Base-by-base conservation (phyloP, 495 filamentous ascomycete species). In the Daldinia childiae region DNA sequence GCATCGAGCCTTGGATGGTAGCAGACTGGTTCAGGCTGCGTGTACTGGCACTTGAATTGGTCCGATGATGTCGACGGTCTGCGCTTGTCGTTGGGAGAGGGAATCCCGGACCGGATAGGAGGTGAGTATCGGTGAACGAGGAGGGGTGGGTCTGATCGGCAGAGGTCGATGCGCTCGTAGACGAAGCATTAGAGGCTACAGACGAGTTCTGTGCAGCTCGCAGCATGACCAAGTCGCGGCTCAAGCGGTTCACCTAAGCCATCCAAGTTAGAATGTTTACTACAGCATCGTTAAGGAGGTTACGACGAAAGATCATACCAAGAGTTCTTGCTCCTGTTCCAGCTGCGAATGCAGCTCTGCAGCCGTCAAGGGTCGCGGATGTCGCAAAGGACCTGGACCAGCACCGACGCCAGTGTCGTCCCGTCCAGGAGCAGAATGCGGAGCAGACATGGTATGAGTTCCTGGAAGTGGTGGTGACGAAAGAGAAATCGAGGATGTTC, bases 301-400 rank as follows among this genome's bases (percentile, higher is more conserved):
- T 6, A 6, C 14, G 45, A 17, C 1, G 5, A 8, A 29, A 14
- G n/a, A 38, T 82, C 87, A 62, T 86, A 95, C 94, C 74, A 97
- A 90, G n/a, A 92, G 91, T 78, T 98, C 94, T 75, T 98, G 94
- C 74, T 97, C 94, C 75, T 94, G 93, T 81, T 98, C 94, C 39
- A 97, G 84, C 78, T 94, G 88, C 68, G 90, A 80, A 80, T 97
- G 93, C 41, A 98, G 82, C 76, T 97, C 94, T 1, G 92, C 92
- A 9, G 93, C 90, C 0, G 94, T 97, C 67, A 97, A 78, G 0
- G 93, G 94, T 54, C 92, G 86, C 0, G 94, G 93, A 71, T 95
- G 93, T 72, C 94, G 89, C 69, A 93, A 64, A 66, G 87, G 93
- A 19, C 86, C 93, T 79, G 90, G 90, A 3, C 88, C 89, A 24